These are phyloP conservation scores for Scortechinia acanthostroma DNA, from an alignment of 2,329 filamentous ascomycete species.

Conservation along the genomic window DNA sequence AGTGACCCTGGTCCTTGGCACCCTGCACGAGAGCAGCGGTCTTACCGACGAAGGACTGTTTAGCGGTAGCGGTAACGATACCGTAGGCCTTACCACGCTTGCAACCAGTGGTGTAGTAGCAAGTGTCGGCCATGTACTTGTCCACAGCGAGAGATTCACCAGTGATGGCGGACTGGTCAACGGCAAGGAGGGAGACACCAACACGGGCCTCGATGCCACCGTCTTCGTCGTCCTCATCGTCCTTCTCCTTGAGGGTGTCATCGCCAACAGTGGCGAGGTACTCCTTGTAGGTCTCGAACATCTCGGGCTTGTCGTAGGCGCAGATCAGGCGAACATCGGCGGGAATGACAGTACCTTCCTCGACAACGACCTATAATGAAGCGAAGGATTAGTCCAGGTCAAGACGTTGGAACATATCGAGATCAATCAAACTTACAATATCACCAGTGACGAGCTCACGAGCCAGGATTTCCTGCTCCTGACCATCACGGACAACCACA, in stretches of 20 bases:
- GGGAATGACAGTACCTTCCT: constrained; percentile 62
- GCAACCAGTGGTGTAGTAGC: constrained; percentile 71
- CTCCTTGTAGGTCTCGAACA: constrained; percentile 58
- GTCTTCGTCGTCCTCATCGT: constrained; percentile 50
- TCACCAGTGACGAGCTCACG: constrained; percentile 68
- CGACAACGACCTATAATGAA: constrained; percentile 45
- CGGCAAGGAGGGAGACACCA: constrained; percentile 59
- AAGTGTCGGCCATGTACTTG: constrained; percentile 66
- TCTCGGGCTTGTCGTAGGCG: constrained; percentile 60
- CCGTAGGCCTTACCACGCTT: constrained; percentile 69
- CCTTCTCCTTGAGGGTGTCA: constrained; percentile 49
- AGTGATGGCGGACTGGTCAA: constrained; percentile 70
- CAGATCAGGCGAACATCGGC: constrained; percentile 66
- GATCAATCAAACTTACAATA: constrained; percentile 39
- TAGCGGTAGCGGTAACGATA: constrained; percentile 54
- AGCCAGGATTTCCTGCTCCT: constrained; percentile 59
- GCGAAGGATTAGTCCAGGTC: background rate
- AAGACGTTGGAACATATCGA: background rate
- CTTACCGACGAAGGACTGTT: constrained; percentile 67
- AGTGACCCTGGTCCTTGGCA: constrained; percentile 65
- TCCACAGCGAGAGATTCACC: constrained; percentile 69
- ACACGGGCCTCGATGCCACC: constrained; percentile 39
- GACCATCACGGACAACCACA: constrained; percentile 57
- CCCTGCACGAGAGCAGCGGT: constrained; percentile 65
- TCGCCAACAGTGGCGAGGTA: constrained; percentile 45